Evolutionary conservation across 805 yeast genomes (phyloP), one percentile per base, ranked within the genome.

Genomic region (Wickerhamomyces subpelliculosus): DNA sequence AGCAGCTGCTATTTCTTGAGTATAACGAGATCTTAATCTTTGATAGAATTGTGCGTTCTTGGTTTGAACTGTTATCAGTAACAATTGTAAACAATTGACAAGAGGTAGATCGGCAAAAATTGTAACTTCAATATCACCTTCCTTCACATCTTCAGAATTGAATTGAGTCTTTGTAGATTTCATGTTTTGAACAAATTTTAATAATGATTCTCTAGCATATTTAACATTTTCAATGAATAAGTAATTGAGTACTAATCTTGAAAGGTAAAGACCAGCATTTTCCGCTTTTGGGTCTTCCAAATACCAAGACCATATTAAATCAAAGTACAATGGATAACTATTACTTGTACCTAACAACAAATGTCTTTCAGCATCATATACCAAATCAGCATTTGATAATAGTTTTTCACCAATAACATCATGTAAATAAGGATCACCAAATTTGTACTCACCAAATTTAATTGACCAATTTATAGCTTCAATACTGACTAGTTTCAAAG

Each of bases 391-490:
- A 27, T 55, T 47, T 23, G 65, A 66, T 36, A 77, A 60, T 35
- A 86, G 65, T 54, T 84, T 78, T 26, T 68, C 59, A 3, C 96
- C 96, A 42, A 87, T 68, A 10, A 80, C 69, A 47, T 80, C 80
- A 54, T 86, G 87, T 39, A 93, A 64, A 32, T 75, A 78, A 7
- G 82, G 72, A 53, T 87, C 95, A 5, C 96, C 96, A 44, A 73
- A 72, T 39, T 72, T 72, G 38, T 62, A 64, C 0, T 64, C 66
- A 5, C 76, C 66, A 37, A 57, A 61, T 43, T 68, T 69, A 32
- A 61, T 59, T 0, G 89, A 69, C 88, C 95, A 90, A 37, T 71
- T 70, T 36, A 77, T 66, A 37, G 79, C 67, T 38, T 78, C 84
- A 33, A 78, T 77, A 17, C 84, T 72, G 37, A 90, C 70, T 47